A percentile compares a stretch with the other conserved stretches of the same genome.
Conservation (phyloP, 2,329 filamentous ascomycete genomes). For the Biscogniauxia mediterranea region DNA sequence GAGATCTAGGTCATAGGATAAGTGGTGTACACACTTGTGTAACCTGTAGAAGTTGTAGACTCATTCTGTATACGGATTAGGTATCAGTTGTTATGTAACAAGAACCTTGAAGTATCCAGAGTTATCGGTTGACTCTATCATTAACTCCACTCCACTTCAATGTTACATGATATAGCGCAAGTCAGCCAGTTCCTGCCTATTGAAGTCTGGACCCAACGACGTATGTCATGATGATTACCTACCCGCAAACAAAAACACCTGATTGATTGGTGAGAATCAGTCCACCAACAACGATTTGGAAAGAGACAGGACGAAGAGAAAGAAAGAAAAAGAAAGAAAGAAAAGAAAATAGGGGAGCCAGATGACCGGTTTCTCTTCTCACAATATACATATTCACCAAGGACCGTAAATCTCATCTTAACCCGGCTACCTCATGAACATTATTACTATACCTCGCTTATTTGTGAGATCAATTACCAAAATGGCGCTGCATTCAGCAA, state of each 20-base stretch:
- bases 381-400: background rate
- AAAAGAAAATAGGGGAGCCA: no score
- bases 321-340: no score
- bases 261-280: background rate
- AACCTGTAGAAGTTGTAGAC: no score
- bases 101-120: no score
- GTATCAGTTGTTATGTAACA: no score
- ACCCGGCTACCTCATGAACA: background rate
- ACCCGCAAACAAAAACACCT: background rate
- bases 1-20: no score
- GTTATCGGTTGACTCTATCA: no score
- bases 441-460: background rate
- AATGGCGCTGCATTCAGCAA: conserved; percentile 31
- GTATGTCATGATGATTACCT: background rate
- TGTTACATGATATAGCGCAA: background rate
- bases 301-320: no score
- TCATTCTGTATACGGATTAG: no score
- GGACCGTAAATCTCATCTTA: background rate
- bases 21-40: no score
- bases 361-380: no score
- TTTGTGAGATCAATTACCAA: conserved; percentile 13
- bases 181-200: no score
- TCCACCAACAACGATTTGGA: background rate
- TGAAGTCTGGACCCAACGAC: background rate
- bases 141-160: background rate